Evolutionary conservation across 192 early-diverging fungal species (phyloP).

Genomic region (Backusella psychrophila): DNA sequence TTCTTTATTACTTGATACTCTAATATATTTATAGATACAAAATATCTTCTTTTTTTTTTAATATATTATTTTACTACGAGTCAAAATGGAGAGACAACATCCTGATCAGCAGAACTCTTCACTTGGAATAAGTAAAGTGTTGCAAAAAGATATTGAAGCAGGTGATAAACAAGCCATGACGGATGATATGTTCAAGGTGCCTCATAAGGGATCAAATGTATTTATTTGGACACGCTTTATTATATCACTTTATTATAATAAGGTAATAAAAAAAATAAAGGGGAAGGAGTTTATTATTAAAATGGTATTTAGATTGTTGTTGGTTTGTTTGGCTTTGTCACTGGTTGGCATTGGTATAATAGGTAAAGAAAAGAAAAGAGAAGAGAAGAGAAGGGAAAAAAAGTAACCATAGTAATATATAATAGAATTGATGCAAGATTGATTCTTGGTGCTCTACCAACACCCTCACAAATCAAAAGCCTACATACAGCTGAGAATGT

Average conservation of each 20-base stretch:
- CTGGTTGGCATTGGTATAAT: constrained; percentile 34
- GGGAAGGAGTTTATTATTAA: neutral
- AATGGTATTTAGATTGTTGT: constrained; percentile 16
- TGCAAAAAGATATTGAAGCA: neutral
- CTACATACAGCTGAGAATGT: constrained; percentile 19
- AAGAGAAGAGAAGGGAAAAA: neutral
- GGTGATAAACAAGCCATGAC: neutral
- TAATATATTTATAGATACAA: too few species aligned
- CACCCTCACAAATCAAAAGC: constrained; percentile 19
- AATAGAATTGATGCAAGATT: constrained; percentile 23
- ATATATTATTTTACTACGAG: neutral
- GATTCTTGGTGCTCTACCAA: constrained; percentile 34
- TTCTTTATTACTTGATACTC: too few species aligned
- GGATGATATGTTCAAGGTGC: constrained; percentile 14
- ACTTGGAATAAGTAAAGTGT: constrained; percentile 19
- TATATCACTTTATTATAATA: constrained; percentile 28
- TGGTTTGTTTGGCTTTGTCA: constrained; percentile 19
- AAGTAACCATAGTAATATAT: neutral
- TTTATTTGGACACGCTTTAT: constrained; percentile 27
- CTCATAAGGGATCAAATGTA: neutral
- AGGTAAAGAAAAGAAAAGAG: constrained; percentile 12
- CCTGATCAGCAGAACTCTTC: constrained; percentile 14
- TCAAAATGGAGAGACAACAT: constrained; percentile 1
- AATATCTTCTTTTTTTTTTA: neutral
- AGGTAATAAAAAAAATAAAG: neutral